Conservation (phyloP, 345 rosid species). For the Rhodamnia rubescens region DNA sequence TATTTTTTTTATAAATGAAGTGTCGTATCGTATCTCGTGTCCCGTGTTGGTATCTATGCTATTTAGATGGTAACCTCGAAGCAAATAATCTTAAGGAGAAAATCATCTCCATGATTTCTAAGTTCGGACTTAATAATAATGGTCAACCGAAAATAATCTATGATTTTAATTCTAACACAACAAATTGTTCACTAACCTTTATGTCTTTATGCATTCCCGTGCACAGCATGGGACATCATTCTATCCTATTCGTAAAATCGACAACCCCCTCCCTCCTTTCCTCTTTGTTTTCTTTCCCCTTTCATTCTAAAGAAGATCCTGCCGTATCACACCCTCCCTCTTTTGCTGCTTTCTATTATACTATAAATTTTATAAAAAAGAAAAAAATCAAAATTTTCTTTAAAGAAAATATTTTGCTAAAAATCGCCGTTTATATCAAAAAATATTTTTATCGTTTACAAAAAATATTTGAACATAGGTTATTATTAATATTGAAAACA, state of each 20-base stretch:
- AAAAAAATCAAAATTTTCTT: no score
- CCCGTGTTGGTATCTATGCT: no score
- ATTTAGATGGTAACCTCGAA: background rate
- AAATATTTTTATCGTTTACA: accelerated
- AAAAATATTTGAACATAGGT: background rate
- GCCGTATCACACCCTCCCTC: background rate
- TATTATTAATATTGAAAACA: background rate
- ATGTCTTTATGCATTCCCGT: background rate
- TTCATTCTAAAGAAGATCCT: background rate
- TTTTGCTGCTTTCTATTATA: background rate
- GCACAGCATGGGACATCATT: background rate
- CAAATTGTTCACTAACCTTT: background rate
- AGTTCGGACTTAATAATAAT: background rate
- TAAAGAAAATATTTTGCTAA: background rate
- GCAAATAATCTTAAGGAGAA: background rate
- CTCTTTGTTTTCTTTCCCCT: background rate
- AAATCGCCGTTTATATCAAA: background rate
- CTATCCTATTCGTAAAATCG: background rate
- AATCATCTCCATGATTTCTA: background rate
- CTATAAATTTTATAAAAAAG: background rate
- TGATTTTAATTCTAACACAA: background rate
- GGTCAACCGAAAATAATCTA: background rate
- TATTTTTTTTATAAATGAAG: no score
- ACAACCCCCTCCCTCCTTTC: background rate
- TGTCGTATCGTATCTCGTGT: no score